phyloP scores from a whole-genome alignment of 2,329 filamentous ascomycete genomes.

The Aspergillus sp. region DNA sequence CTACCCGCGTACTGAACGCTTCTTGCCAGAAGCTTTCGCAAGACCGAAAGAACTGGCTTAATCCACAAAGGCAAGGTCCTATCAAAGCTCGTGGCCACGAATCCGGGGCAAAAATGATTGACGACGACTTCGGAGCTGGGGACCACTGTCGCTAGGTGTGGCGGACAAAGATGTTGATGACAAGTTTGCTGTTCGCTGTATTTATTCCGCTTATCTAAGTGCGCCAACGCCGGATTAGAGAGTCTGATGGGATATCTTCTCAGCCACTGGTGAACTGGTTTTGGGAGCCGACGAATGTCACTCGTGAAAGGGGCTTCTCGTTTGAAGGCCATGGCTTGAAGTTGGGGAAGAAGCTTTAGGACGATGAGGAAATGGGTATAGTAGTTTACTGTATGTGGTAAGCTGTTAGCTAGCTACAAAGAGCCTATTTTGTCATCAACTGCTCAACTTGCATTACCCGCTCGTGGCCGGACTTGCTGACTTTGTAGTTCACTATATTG shows the following conservation, averaged over 20 bases:
- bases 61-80: slow-evolving; percentile 9
- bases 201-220: slow-evolving; percentile 4
- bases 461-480: slow-evolving; percentile 19
- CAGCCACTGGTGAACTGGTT: slow-evolving; percentile 9
- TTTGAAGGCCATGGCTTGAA: slow-evolving; percentile 10
- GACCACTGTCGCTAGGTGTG: slow-evolving; percentile 9
- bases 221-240: neutral
- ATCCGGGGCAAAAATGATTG: slow-evolving; percentile 20
- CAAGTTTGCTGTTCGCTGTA: slow-evolving; percentile 19
- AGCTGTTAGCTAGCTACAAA: neutral
- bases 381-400: slow-evolving; percentile 15
- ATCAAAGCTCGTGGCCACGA: slow-evolving; percentile 12
- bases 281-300: slow-evolving; percentile 17
- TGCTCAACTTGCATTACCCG: slow-evolving; percentile 13
- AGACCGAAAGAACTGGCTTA: slow-evolving; percentile 8
- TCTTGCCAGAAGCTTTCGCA: neutral
- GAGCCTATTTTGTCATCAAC: neutral
- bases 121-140: slow-evolving; percentile 15
- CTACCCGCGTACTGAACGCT: slow-evolving; percentile 7
- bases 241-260: neutral
- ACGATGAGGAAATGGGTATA: slow-evolving; percentile 18
- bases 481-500: slow-evolving; percentile 11
- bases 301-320: slow-evolving; percentile 8
- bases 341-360: slow-evolving; percentile 14
- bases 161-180: slow-evolving; percentile 18